A percentile compares a stretch with the other conserved stretches of the same genome.
Conservation (phyloP, 163 green algal species). For the Coccomyxa subellipsoidea region DNA sequence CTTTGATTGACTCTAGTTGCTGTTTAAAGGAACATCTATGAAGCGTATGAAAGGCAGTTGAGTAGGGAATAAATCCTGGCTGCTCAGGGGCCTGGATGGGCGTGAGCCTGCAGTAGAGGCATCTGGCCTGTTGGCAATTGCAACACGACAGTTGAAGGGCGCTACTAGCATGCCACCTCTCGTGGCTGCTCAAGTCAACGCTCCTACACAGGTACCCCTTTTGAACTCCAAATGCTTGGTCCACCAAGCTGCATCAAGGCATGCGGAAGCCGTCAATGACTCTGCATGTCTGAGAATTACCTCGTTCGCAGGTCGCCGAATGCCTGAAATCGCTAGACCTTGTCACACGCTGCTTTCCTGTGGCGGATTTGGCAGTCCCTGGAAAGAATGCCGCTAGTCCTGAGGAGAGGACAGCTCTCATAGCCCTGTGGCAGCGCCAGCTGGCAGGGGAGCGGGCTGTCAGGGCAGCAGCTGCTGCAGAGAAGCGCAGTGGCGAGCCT, state of each 20-base stretch:
- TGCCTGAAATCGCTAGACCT: neutral
- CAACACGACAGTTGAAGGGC: neutral
- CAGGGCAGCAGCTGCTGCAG: slow-evolving; percentile 11
- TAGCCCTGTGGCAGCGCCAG: slow-evolving; percentile 14
- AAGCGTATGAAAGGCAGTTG: too few species aligned
- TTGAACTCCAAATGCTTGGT: too few species aligned
- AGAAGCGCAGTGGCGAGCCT: neutral
- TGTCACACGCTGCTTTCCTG: slow-evolving; percentile 25
- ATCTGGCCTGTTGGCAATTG: neutral
- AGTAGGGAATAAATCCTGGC: too few species aligned
- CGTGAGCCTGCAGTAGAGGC: neutral
- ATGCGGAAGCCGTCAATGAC: too few species aligned
- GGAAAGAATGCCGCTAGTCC: neutral
- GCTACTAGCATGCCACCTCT: neutral
- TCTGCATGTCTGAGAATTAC: too few species aligned
- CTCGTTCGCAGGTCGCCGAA: neutral
- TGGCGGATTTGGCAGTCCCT: neutral
- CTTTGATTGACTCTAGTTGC: too few species aligned
- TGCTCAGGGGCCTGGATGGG: neutral
- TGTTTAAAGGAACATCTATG: too few species aligned
- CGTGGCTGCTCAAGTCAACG: neutral
- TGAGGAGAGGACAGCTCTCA: neutral
- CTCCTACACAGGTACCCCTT: neutral
- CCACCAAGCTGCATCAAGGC: too few species aligned
- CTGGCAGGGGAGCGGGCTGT: slow-evolving; percentile 18